Evolutionary conservation across 768 basidiomycete species (phyloP).

Genomic region (Kwoniella bestiolae): DNA sequence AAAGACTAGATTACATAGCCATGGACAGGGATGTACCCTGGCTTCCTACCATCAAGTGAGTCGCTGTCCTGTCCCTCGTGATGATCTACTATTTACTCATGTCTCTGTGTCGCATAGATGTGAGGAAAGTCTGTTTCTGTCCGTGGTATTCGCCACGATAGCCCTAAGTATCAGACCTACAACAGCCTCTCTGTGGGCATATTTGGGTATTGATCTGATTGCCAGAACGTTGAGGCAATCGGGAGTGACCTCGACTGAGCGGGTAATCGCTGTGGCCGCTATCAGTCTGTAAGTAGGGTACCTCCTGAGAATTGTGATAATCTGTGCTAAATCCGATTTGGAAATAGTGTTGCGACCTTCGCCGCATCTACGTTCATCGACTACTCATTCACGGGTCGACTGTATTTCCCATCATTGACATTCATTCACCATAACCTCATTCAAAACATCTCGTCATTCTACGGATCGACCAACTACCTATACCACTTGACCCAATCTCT

Average conservation of each 20-base stretch:
- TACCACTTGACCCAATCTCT: conserved; percentile 86
- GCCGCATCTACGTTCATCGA: conserved; percentile 62
- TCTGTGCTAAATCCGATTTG: neutral
- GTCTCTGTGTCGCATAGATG: conserved; percentile 18
- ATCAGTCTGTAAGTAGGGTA: conserved; percentile 6
- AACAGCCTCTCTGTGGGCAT: conserved; percentile 82
- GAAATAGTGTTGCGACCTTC: conserved; percentile 35
- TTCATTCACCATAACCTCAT: conserved; percentile 84
- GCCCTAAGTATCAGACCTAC: conserved; percentile 87
- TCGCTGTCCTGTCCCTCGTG: no score
- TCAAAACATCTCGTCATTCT: conserved; percentile 80
- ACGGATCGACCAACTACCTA: conserved; percentile 82
- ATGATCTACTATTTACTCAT: no score
- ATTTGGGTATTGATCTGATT: conserved; percentile 66
- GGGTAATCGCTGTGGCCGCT: neutral
- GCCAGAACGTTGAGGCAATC: neutral
- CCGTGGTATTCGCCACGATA: conserved; percentile 69
- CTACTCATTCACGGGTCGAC: conserved; percentile 60
- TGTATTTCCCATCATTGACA: conserved; percentile 75
- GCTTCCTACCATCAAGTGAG: conserved; percentile 2
- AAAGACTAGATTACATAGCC: conserved; percentile 32
- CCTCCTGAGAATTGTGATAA: neutral
- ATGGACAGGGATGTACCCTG: conserved; percentile 34
- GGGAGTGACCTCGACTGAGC: conserved; percentile 4
- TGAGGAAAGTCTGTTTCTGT: conserved; percentile 32